Base-by-base conservation (phyloP, 164 flowering plant species). In the Taxillus chinensis region DNA sequence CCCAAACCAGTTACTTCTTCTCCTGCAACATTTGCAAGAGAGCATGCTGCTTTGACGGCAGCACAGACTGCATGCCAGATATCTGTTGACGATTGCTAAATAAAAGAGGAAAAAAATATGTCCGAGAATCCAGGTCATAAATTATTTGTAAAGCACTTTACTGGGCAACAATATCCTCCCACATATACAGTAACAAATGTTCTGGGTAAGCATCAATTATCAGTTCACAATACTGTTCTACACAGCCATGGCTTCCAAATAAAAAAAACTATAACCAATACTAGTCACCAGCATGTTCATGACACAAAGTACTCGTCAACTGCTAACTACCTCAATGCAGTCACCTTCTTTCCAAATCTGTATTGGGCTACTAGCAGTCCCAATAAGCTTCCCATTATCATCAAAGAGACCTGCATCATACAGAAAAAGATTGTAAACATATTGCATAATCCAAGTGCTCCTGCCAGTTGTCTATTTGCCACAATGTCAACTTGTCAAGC, bases 41-140 rank as follows among this genome's bases (percentile, higher is more conserved):
- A 73, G 74, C 96, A 84, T 40, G 95, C 96, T 65, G 89, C 66
- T 74, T 84, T 87, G 54, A 91, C 99, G 54, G 99, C 92, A 2
- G 96, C 77, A 78, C 97, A 90, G 63, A 89, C 72, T 37, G 99
- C 91, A 83, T 73, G 95, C 97, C 99, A 93, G 55, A 93, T 90
- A 79, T 93, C 99, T n/a, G 99, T 93, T 13, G 99, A 90, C 52
- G 99, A 93, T 90, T 93, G 97, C 99, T 93, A 83, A 41, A 64
- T 61, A 41, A 39, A 46, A 71, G 45, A 54, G 58, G 56, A 43
- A 43, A 43, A 5, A 43, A 43, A 9, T 27, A 43, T 6, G 7
- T 2, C 46, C 2, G 46, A 43, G 46, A 43, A 43, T 43, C 46
- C 46, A 43, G 46, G 10, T 43, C 46, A 43, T 27, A 27, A 2